These are phyloP conservation scores for Thalassiosira hispida DNA, from an alignment of 352 stramenopile genomes.

Conservation along the genomic window DNA sequence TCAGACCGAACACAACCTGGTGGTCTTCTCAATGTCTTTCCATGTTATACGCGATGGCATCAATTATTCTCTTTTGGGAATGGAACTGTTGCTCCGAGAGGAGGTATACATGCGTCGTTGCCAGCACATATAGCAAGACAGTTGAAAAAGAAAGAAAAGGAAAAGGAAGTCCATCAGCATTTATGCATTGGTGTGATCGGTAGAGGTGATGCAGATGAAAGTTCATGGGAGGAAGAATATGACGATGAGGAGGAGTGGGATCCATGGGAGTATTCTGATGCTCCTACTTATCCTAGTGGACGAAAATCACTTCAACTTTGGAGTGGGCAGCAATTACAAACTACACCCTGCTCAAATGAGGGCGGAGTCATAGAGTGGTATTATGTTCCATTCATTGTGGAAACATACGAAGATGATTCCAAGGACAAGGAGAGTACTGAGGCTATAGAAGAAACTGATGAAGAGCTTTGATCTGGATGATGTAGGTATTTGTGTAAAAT, in stretches of 20 bases:
- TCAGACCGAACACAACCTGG: slow-evolving; percentile 69
- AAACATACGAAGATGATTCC: slow-evolving; percentile 52
- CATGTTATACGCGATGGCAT: slow-evolving; percentile 77
- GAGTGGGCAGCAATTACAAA: slow-evolving; percentile 66
- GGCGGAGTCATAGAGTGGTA: slow-evolving; percentile 75
- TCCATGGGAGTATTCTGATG: slow-evolving; percentile 42
- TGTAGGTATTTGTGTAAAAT: too few species aligned
- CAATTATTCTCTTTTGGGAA: slow-evolving; percentile 84
- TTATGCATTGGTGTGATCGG: slow-evolving; percentile 74
- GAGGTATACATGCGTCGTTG: slow-evolving; percentile 71
- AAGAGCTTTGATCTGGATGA: slow-evolving; percentile 10
- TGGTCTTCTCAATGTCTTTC: slow-evolving; percentile 74
- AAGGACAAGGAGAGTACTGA: slow-evolving; percentile 21
- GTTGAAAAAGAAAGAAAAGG: slow-evolving; percentile 56
- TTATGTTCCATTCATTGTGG: slow-evolving; percentile 80
- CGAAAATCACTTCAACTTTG: slow-evolving; percentile 62
- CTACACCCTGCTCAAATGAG: slow-evolving; percentile 73
- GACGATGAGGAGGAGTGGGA: slow-evolving; percentile 51
- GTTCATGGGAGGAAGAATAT: slow-evolving; percentile 53
- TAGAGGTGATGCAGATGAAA: slow-evolving; percentile 64
- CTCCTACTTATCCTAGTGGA: slow-evolving; percentile 41
- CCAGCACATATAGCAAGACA: slow-evolving; percentile 63
- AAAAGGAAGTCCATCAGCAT: slow-evolving; percentile 29
- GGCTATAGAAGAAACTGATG: slow-evolving; percentile 10
- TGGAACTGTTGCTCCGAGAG: slow-evolving; percentile 58